Evolutionary conservation across 1,139 yeast genomes (phyloP), one percentile per base, ranked within the genome.

Genomic region (Torulaspora pretoriensis): DNA sequence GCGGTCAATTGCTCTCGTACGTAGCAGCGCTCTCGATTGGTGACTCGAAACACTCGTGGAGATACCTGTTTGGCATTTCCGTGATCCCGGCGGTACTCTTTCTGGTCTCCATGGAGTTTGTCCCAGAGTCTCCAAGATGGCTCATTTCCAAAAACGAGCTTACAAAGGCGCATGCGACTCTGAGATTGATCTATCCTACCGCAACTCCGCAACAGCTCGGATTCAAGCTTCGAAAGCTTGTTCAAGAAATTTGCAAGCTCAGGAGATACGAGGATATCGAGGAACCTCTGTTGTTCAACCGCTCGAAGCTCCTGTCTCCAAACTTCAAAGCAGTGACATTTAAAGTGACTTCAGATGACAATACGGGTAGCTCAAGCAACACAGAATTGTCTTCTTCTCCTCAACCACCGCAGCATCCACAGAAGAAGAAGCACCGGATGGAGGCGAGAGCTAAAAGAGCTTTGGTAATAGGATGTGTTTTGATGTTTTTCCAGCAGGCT

Each of bases 401-500:
- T 31, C 35, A 8, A 9, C 6, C 16, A 17, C 40, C n/a, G 13
- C 14, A 23, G 8, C 37, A 24, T 26, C 16, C 30, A n/a, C 41
- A 22, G 25, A 22, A 22, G 30, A 39, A 13, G 19, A 29, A 32
- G 14, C 56, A 56, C 35, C 52, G 45, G 36, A 56, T 59, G 59
- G 65, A 60, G 41, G 54, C 61, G 57, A 66, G 48, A 8, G 78
- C 81, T 46, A 69, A 75, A 45, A 71, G 86, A 46, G 89, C 89
- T 1, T 69, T 82, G 38, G 60, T 74, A 12, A 74, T 83, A 40
- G 89, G 87, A 1, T 81, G 87, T 68, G 80, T 81, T 2, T 70
- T 83, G 42, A 85, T 83, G 76, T 81, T 84, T 41, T 77, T 81
- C 56, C 90, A 83, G 62, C 90, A 83, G 60, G 73, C 79, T 35